Evolutionary conservation across 306 rosid genomes (phyloP).

Genomic region (Myrica gale): DNA sequence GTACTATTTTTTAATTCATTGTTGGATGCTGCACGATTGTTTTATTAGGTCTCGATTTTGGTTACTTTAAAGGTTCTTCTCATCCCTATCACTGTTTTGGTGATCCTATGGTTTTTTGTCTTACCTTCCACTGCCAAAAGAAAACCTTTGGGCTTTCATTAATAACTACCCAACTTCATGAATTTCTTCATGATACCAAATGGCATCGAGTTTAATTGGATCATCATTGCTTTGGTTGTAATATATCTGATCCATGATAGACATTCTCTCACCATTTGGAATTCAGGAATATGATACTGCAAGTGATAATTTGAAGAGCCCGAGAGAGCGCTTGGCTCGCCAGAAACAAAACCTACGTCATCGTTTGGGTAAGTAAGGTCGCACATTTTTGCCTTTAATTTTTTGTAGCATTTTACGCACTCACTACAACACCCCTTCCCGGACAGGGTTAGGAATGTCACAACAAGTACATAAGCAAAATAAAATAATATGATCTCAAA

Average conservation of each 20-base stretch:
- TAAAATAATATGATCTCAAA: no score
- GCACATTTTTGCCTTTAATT: background rate
- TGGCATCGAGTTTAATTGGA: background rate
- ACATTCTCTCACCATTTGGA: conserved; percentile 15
- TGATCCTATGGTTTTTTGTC: background rate
- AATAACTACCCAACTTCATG: background rate
- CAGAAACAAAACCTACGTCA: conserved; percentile 92
- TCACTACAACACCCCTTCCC: no score
- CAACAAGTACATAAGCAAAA: no score
- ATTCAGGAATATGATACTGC: conserved; percentile 86
- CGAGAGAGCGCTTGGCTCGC: conserved; percentile 89
- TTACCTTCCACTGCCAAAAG: background rate
- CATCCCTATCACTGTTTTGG: background rate
- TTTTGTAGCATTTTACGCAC: background rate
- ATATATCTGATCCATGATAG: background rate
- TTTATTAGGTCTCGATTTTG: background rate
- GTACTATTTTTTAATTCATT: background rate
- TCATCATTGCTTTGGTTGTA: background rate
- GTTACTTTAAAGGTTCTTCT: background rate
- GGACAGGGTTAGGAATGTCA: no score
- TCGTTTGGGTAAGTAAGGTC: conserved; percentile 62
- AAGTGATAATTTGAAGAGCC: conserved; percentile 66
- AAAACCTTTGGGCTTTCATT: background rate
- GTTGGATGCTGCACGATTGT: background rate
- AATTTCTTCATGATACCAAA: background rate